Evolutionary conservation across 176 grass and related monocot species (phyloP).

Genomic region (Tillandsia leiboldiana): DNA sequence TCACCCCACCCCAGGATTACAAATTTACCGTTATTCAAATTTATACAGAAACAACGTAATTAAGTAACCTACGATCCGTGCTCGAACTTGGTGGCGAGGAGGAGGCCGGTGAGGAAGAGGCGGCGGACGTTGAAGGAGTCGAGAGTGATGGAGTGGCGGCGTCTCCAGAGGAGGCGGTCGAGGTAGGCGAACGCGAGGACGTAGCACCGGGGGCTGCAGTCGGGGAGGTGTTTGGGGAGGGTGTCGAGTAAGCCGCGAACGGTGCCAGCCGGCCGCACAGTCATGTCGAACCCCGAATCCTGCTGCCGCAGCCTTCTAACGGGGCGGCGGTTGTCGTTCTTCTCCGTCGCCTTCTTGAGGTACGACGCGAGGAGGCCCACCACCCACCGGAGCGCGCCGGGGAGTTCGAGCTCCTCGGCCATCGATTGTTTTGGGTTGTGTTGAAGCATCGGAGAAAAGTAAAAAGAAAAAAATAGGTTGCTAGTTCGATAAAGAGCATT

Average conservation of each 20-base stretch:
- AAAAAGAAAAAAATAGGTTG: no score
- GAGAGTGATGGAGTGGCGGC: constrained; percentile 18
- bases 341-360: no score
- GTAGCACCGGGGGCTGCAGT: constrained; percentile 52
- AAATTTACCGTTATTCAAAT: no score
- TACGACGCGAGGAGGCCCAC: no score
- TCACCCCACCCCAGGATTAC: no score
- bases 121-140: constrained; percentile 56
- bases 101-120: constrained; percentile 52
- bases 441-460: no score
- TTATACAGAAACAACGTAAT: no score
- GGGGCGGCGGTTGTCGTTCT: no score
- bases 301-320: neutral
- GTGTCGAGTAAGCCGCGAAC: constrained; percentile 51
- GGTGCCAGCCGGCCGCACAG: constrained; percentile 32
- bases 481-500: no score
- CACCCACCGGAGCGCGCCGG: no score
- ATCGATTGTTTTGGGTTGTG: no score
- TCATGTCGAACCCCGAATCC: constrained; percentile 35
- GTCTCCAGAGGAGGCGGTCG: constrained; percentile 40
- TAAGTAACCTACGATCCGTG: constrained; percentile 39
- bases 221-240: constrained; percentile 31
- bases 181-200: constrained; percentile 56
- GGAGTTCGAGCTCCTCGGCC: no score
- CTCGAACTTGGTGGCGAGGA: constrained; percentile 60